Conservation (phyloP, 805 yeast genomes). For the Myxozyma neglecta region DNA sequence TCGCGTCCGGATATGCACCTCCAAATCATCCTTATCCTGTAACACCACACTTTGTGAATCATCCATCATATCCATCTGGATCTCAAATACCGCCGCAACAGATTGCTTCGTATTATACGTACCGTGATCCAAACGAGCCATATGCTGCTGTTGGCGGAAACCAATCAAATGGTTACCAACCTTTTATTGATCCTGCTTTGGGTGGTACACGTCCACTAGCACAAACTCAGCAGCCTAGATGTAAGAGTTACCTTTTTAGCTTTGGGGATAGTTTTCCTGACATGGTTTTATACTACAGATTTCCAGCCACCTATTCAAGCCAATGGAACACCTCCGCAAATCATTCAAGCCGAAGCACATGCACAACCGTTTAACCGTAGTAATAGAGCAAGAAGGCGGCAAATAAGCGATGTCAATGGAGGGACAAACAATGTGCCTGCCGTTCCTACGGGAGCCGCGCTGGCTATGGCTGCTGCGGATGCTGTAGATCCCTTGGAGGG, state of each 20-base stretch:
- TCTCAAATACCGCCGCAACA: not conserved
- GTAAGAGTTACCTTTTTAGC: not conserved
- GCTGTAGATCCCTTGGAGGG: constrained; percentile 6
- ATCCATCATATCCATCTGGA: not conserved
- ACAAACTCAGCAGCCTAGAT: constrained; percentile 8
- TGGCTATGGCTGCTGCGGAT: constrained; percentile 8
- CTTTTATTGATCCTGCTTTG: constrained; percentile 20
- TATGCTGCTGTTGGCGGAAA: not conserved
- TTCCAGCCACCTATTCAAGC: constrained; percentile 11
- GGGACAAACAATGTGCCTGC: not conserved
- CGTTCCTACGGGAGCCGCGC: constrained; percentile 5
- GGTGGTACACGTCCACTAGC: constrained; percentile 14
- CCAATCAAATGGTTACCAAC: constrained; percentile 9
- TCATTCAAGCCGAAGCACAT: not conserved
- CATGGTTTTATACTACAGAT: not conserved
- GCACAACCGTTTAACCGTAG: not conserved
- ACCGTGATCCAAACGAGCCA: constrained; percentile 10
- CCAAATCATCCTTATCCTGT: not conserved
- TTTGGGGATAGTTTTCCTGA: not conserved
- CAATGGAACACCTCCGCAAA: not conserved
- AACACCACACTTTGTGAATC: constrained; percentile 1
- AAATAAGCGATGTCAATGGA: not conserved
- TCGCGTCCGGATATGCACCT: not conserved
- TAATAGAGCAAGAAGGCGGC: not conserved
- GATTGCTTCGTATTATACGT: constrained; percentile 1